Evolutionary conservation across 2,329 filamentous ascomycete species (phyloP).

Genomic region (Zymoseptoria tritici): DNA sequence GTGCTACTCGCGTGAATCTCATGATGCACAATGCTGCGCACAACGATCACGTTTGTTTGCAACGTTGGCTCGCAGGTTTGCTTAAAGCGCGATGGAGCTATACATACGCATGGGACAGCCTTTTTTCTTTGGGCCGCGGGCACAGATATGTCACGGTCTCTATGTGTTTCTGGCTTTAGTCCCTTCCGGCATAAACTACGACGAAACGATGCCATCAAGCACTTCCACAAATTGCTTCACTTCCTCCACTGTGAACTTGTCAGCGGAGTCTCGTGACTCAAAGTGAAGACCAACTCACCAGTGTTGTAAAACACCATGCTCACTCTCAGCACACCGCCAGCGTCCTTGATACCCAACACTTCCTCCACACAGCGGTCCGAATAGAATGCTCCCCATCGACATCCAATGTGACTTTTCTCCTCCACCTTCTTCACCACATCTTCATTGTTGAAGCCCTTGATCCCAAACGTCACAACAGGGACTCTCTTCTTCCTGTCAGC

Average conservation of each 20-base stretch:
- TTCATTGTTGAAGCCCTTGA: conserved; percentile 50
- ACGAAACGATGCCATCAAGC: conserved; percentile 41
- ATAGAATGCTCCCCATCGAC: conserved; percentile 64
- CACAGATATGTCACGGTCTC: no score
- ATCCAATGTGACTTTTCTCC: conserved; percentile 50
- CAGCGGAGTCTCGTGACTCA: neutral
- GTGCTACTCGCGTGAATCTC: no score
- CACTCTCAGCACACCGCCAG: conserved; percentile 60
- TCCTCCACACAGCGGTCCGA: conserved; percentile 55
- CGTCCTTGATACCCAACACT: conserved; percentile 47
- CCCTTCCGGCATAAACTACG: neutral
- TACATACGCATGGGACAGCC: no score
- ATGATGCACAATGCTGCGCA: no score
- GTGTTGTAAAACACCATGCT: conserved; percentile 70
- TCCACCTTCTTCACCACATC: conserved; percentile 58
- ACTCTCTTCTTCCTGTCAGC: conserved; percentile 47
- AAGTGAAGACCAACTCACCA: conserved; percentile 35
- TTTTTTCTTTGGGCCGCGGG: no score
- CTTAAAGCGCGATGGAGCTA: no score
- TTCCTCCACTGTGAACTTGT: conserved; percentile 44
- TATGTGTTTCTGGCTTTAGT: no score
- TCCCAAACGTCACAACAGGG: conserved; percentile 60
- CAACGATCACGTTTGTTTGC: no score
- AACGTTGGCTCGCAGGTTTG: no score
- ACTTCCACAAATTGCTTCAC: conserved; percentile 46